A percentile compares a stretch with the other conserved stretches of the same genome.
phyloP scores from a whole-genome alignment of 2,329 filamentous ascomycete genomes.

The Drechmeria coniospora region DNA sequence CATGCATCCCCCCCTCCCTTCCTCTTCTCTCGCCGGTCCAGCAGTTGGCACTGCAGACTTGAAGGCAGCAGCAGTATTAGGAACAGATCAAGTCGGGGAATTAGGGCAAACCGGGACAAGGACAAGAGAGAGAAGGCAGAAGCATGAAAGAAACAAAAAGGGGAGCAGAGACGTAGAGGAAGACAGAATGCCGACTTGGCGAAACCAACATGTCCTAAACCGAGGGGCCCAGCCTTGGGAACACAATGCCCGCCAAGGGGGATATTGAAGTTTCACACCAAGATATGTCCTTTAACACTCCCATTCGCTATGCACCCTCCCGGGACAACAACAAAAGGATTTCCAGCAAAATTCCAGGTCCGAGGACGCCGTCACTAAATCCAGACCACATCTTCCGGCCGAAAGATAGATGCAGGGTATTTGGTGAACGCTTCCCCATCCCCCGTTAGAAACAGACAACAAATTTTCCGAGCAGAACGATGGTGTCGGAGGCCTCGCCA shows the following conservation, averaged over 20 bases:
- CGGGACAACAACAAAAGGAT: constrained; percentile 19
- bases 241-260: constrained; percentile 11
- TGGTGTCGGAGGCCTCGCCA: too few relatives aligned
- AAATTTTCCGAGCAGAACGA: constrained; percentile 15
- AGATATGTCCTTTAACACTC: constrained; percentile 24
- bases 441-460: constrained; percentile 11
- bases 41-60: too few relatives aligned
- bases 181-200: constrained; percentile 1
- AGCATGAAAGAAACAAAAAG: neutral
- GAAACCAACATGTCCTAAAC: constrained; percentile 1
- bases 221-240: constrained; percentile 1
- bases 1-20: too few relatives aligned
- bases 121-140: neutral
- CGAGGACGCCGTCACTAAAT: constrained; percentile 6
- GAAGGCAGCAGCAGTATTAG: too few relatives aligned
- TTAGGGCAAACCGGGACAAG: too few relatives aligned
- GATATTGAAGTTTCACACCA: constrained; percentile 19
- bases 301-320: constrained; percentile 28
- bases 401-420: constrained; percentile 5
- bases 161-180: neutral
- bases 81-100: too few relatives aligned
- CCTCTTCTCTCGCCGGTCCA: neutral
- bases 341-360: constrained; percentile 25
- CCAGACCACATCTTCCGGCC: constrained; percentile 7
- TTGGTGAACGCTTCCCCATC: constrained; percentile 17